Base-by-base conservation (phyloP, 1,284 basidiomycete genomes). In the Leccinum solheimii region DNA sequence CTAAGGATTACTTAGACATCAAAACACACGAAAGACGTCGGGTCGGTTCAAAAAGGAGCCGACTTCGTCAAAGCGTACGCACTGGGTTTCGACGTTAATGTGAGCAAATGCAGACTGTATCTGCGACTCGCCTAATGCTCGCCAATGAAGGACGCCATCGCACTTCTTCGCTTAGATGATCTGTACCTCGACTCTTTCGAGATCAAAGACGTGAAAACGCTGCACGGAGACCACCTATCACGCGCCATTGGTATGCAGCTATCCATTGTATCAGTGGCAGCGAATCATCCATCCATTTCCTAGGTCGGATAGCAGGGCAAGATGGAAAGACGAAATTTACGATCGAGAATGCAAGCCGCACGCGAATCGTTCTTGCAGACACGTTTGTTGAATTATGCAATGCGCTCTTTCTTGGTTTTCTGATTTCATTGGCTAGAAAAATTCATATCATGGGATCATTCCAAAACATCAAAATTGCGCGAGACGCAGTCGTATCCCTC, bases 281-380 rank as follows among this genome's bases (percentile, higher is more conserved):
- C 6, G 40, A 57, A 30, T 54, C 60, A 59, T 61, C 55, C 51
- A 65, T 50, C 21, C 53, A 32, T 58, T 19, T 54, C 58, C 34
- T 70, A 92, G 91, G 93, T 69, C 94, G 97, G 68, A 98, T 99
- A 72, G 97, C 97, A 8, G 97, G 97, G 10, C 95, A 99, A 75
- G 95, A 98, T 66, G 97, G 97, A 55, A 96, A 97, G 78, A 98
- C 97, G 3, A 95, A 98, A 73, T 98, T 98, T 77, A 97, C 97
- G 0, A 98, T 99, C 61, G 97, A 99, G 80, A 99, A 99, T 71
- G 87, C 95, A 2, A 96, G 91, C 69, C 85, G 97, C 62, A 99
- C 97, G 23, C 90, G 97, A 40, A 95, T 99, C 61, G 94, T 99
- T 36, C 86, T 99, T 48, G 97, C 97, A 23, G 97, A 99, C 75